These are phyloP conservation scores for Microbotryum violaceum DNA, from an alignment of 1,284 basidiomycete genomes.

Conservation along the genomic window DNA sequence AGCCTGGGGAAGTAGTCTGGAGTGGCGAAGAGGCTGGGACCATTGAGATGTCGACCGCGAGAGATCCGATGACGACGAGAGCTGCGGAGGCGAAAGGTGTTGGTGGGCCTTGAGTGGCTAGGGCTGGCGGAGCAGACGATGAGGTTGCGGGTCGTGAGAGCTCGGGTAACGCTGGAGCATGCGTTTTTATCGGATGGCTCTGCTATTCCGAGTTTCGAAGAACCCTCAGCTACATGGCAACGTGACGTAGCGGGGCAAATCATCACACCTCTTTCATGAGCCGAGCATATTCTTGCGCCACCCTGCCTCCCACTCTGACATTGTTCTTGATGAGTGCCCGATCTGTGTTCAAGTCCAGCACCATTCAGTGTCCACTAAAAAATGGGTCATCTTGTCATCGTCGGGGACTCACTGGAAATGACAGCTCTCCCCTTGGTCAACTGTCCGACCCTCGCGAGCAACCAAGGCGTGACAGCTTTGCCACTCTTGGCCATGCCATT, in stretches of 20 bases:
- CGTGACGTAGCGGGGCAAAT: too few relatives aligned
- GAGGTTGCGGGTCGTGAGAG: not conserved
- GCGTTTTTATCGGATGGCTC: too few relatives aligned
- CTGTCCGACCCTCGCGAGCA: constrained; percentile 74
- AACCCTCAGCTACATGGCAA: not conserved
- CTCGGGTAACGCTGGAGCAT: too few relatives aligned
- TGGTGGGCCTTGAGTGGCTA: not conserved
- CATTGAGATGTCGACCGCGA: constrained; percentile 75
- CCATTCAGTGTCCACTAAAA: not conserved
- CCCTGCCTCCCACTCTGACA: constrained; percentile 71
- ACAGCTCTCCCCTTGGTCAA: constrained; percentile 69
- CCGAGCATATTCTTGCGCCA: constrained; percentile 69
- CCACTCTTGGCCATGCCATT: constrained; percentile 73
- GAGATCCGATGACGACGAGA: constrained; percentile 62
- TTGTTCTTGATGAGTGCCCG: constrained; percentile 86
- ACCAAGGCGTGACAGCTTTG: constrained; percentile 93
- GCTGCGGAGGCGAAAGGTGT: not conserved
- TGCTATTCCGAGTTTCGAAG: not conserved
- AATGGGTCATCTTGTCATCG: not conserved
- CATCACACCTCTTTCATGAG: constrained; percentile 33
- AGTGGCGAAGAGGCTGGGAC: constrained; percentile 41
- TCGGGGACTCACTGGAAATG: constrained; percentile 53
- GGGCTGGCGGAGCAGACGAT: not conserved
- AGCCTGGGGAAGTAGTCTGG: constrained; percentile 74
- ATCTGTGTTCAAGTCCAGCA: constrained; percentile 48